Base-by-base conservation (phyloP, 2,329 filamentous ascomycete genomes). In the Penicillium sp. region DNA sequence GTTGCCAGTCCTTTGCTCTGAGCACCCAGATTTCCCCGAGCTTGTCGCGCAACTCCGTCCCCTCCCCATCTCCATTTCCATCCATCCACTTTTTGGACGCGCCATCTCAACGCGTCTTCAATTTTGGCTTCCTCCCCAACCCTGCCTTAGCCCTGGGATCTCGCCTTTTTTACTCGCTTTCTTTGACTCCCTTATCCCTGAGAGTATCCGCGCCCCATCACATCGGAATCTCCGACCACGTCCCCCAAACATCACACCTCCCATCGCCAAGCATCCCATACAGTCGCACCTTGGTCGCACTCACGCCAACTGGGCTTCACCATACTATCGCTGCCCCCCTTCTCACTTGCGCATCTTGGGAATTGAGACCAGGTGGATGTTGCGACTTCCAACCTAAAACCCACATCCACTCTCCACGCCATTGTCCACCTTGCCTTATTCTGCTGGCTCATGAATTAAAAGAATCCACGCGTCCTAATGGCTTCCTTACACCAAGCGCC, bases 401-500 rank as follows among this genome's bases (percentile, higher is more conserved):
- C 53, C 47, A 49, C 59, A 49, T 59, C 55, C 47, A 51, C 39
- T 25, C 37, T 50, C 22, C 50, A 58, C 62, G 62, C 58, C 57
- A 58, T 50, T 57, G 38, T 45, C 45, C 31, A 33, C 40, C 50
- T 39, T 44, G 52, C 54, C 49, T 50, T 53, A 59, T 41, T 45
- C 30, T 49, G 47, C 44, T 45, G 42, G 62, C 60, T 52, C 63
- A 67, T 69, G 67, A 64, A 63, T 60, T 64, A 50, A 62, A 47
- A 35, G 56, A 55, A 38, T 28, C 59, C 60, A 56, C 59, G 57
- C 57, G 60, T 58, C 72, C 79, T 52, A 65, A 95, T 95, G 89
- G 85, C 89, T 70, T 91, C 88, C 56, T 83, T 90, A 65, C 88
- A 93, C 75, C 74, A 82, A 64, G 79, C 83, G 57, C 82, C 85